Evolutionary conservation across 805 yeast genomes (phyloP).

Genomic region (Wickerhamomyces xylosicus): DNA sequence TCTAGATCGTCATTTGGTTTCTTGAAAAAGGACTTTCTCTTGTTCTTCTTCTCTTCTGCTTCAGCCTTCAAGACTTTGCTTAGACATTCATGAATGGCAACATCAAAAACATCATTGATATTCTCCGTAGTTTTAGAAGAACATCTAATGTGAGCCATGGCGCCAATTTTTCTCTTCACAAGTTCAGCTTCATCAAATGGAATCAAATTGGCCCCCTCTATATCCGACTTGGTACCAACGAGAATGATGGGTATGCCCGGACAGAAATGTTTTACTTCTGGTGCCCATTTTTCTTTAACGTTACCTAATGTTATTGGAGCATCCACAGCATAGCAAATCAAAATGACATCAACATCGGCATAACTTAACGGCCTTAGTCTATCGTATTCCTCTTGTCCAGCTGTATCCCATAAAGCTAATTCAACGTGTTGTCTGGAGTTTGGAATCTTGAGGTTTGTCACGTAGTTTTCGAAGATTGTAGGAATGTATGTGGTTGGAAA

Average conservation of each 20-base stretch:
- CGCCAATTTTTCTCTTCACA: slow-evolving; percentile 54
- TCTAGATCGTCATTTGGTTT: slow-evolving; percentile 1
- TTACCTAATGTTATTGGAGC: slow-evolving; percentile 54
- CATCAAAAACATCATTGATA: slow-evolving; percentile 56
- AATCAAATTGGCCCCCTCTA: slow-evolving; percentile 33
- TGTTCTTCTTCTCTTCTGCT: slow-evolving; percentile 5
- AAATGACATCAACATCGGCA: slow-evolving; percentile 65
- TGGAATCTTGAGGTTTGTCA: slow-evolving; percentile 40
- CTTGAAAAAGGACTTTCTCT: slow-evolving; percentile 2
- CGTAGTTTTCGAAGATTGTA: slow-evolving; percentile 74
- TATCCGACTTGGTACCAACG: slow-evolving; percentile 78
- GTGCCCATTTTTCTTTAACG: slow-evolving; percentile 76
- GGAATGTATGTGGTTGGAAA: slow-evolving; percentile 74
- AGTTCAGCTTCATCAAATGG: slow-evolving; percentile 22
- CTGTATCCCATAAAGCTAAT: slow-evolving; percentile 81
- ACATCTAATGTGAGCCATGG: slow-evolving; percentile 66
- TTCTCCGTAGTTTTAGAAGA: slow-evolving; percentile 66
- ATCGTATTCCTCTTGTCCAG: slow-evolving; percentile 84
- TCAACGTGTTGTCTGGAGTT: slow-evolving; percentile 42
- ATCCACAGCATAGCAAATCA: slow-evolving; percentile 70
- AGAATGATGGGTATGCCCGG: slow-evolving; percentile 68
- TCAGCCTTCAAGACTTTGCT: slow-evolving; percentile 3
- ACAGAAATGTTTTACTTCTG: slow-evolving; percentile 78
- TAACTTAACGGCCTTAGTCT: slow-evolving; percentile 70
- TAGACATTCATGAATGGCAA: slow-evolving; percentile 30